phyloP scores from a whole-genome alignment of 352 stramenopile species.

The Phytophthora cryptogea region DNA sequence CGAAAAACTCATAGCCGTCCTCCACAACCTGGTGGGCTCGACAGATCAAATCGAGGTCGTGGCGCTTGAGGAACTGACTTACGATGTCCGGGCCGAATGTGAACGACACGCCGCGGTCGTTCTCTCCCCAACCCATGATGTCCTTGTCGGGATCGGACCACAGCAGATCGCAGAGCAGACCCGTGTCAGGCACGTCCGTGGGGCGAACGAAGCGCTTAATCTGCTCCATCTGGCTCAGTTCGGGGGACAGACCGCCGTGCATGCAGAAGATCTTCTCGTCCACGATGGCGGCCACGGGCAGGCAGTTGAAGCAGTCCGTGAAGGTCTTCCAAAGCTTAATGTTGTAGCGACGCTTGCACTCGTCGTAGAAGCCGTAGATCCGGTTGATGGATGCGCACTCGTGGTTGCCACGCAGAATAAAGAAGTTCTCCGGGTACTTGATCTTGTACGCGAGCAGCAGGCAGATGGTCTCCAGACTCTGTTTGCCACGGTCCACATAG shows the following conservation, averaged over 20 bases:
- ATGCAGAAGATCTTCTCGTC: conserved; percentile 99
- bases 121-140: conserved; percentile 95
- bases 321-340: conserved; percentile 96
- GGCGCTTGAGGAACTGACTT: conserved; percentile 95
- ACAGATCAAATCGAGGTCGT: conserved; percentile 98
- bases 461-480: conserved; percentile 98
- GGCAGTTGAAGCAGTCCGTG: conserved; percentile 98
- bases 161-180: conserved; percentile 87
- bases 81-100: conserved; percentile 99
- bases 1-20: conserved; percentile 99
- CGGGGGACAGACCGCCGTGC: conserved; percentile 92
- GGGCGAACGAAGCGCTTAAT: conserved; percentile 92
- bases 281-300: conserved; percentile 96
- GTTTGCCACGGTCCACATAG: conserved; percentile 95
- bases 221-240: conserved; percentile 98
- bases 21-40: conserved; percentile 99
- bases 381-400: conserved; percentile 98
- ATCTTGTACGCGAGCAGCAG: conserved; percentile 99
- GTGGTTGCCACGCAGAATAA: conserved; percentile 98
- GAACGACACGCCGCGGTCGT: conserved; percentile 98
- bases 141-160: conserved; percentile 90
- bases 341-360: conserved; percentile 96
- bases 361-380: conserved; percentile 99
- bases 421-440: conserved; percentile 98
- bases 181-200: conserved; percentile 87